These are phyloP conservation scores for Platanus orientalis DNA, from an alignment of 164 flowering plant species.

Conservation along the genomic window DNA sequence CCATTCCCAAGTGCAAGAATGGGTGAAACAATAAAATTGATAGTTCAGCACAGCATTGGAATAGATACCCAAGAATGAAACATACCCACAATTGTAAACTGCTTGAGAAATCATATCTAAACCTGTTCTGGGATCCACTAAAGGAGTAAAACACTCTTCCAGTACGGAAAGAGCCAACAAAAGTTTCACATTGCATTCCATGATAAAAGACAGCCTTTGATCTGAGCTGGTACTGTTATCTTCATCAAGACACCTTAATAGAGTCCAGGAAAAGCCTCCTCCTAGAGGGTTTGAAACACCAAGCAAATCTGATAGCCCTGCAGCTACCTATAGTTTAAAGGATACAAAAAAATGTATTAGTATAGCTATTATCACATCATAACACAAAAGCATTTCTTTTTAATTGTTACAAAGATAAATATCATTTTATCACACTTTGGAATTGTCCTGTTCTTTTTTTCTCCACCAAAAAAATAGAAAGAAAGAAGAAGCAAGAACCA, in stretches of 20 bases:
- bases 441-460: too few species aligned
- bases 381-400: background rate
- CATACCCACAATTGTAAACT: slow-evolving; percentile 27
- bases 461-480: too few species aligned
- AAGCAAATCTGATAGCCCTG: slow-evolving; percentile 13
- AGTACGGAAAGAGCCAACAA: slow-evolving; percentile 22
- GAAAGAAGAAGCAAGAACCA: too few species aligned
- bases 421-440: too few species aligned
- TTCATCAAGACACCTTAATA: slow-evolving; percentile 19
- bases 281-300: slow-evolving; percentile 13
- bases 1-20: too few species aligned
- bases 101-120: slow-evolving; percentile 26
- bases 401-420: too few species aligned
- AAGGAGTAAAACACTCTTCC: slow-evolving; percentile 26
- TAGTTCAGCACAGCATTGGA: background rate
- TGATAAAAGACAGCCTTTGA: slow-evolving; percentile 7
- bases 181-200: slow-evolving; percentile 24
- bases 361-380: background rate
- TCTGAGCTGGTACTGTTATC: slow-evolving; percentile 7
- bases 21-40: background rate
- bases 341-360: background rate
- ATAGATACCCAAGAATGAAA: slow-evolving; percentile 4
- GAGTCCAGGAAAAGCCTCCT: slow-evolving; percentile 19
- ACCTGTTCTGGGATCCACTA: slow-evolving; percentile 22
- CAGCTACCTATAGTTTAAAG: slow-evolving; percentile 17